Evolutionary conservation across 768 basidiomycete genomes (phyloP), one percentile per base, ranked within the genome.

Genomic region (Hydnomerulius pinastri): DNA sequence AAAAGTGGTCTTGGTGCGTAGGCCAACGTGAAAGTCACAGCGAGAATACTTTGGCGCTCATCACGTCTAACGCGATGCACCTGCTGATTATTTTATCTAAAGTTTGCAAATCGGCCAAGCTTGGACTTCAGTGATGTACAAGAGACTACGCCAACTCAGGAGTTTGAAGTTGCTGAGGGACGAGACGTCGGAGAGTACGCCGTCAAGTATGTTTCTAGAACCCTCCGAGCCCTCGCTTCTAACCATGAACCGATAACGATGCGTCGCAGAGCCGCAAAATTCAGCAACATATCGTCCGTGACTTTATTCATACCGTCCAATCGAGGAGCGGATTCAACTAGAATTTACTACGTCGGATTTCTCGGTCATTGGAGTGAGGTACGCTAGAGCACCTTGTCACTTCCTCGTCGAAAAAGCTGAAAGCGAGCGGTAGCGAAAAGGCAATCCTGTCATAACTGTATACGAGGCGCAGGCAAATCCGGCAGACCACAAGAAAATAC

Each of bases 391-490:
- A 7, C 6, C 6, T 6, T 10, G 12, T 27, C 7, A 28, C 12
- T 8, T 24, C n/a, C 33, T 29, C 20, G n/a, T 18, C 40, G 13
- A 3, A 25, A 38, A 24, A 30, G 15, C 21, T 38, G 23, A 56
- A 37, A 43, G 47, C n/a, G 18, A 35, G 46, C 33, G n/a, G 12
- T 59, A 95, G 91, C 79, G 87, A 36, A 92, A 89, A 61, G 73
- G 74, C 43, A 81, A 85, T 52, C 90, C 93, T 1, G 78, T 91
- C 32, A 80, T 95, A 48, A 86, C 92, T 0, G 83, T 96, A 11
- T 97, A 96, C 59, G 94, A 97, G 68, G 71, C 88, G 0, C 87
- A 89, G 56, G 89, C 94, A 8, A 93, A 92, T 56, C 73, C 88
- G 25, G 88, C 91, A 1, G 94, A 96, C 64, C 94, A 96, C 57